Evolutionary conservation across 331 rosid species (phyloP).

Genomic region (Spiraea crenata): DNA sequence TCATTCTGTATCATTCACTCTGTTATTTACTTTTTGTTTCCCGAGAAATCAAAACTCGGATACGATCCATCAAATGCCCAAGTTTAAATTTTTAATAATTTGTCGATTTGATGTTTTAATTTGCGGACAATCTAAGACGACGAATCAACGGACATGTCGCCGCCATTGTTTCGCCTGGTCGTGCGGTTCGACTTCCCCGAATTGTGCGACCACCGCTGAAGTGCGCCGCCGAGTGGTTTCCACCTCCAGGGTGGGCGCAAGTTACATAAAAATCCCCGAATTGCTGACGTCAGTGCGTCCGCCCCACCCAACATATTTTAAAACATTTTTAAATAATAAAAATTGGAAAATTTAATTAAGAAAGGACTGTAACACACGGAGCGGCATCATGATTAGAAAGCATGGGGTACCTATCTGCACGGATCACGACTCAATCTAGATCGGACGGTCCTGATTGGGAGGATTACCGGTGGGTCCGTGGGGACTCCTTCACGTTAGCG

Average conservation of each 20-base stretch:
- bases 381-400: slow-evolving; percentile 37
- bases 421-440: slow-evolving; percentile 12
- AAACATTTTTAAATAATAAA: not conserved
- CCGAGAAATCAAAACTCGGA: not conserved
- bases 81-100: not conserved
- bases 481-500: not conserved
- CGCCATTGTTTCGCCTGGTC: slow-evolving; percentile 40
- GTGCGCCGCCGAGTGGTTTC: not conserved
- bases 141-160: slow-evolving; percentile 33
- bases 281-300: not conserved
- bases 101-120: not conserved
- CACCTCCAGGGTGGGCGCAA: not conserved
- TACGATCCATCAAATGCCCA: not conserved
- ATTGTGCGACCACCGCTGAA: not conserved
- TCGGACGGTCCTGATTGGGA: not conserved
- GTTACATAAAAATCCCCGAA: not conserved
- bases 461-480: not conserved
- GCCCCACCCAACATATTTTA: not conserved
- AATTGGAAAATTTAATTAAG: not conserved
- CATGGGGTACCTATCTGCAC: slow-evolving; percentile 24
- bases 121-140: not conserved
- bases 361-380: slow-evolving; percentile 10
- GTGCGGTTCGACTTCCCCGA: not conserved
- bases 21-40: not conserved
- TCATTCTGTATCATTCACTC: not conserved